Conservation (phyloP, 1,284 basidiomycete species). For the Chondrostereum purpureum region DNA sequence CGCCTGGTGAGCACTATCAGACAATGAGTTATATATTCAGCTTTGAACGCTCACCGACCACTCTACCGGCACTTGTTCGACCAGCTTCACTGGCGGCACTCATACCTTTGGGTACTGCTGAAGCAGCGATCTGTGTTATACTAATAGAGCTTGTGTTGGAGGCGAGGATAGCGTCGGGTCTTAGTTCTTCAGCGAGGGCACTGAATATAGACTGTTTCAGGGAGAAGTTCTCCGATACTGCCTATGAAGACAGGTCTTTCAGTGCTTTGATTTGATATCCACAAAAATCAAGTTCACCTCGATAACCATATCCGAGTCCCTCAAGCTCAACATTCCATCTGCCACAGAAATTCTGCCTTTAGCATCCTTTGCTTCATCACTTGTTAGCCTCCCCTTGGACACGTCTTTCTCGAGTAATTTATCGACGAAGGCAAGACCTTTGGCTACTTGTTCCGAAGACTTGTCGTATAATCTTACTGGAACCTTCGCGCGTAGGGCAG, state of each 20-base stretch:
- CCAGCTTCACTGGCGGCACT: constrained; percentile 57
- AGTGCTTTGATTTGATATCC: too few relatives aligned
- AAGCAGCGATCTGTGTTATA: constrained; percentile 87
- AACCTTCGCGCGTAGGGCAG: constrained; percentile 73
- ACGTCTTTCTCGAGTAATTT: constrained; percentile 87
- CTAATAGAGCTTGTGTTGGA: constrained; percentile 94
- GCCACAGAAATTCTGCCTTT: constrained; percentile 58
- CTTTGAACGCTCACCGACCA: constrained; percentile 72
- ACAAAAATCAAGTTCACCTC: constrained; percentile 51
- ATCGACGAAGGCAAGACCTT: constrained; percentile 70
- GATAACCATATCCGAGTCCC: constrained; percentile 84
- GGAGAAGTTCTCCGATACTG: constrained; percentile 81
- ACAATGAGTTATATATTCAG: too few relatives aligned
- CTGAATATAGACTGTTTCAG: constrained; percentile 81
- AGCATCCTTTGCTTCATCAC: constrained; percentile 71
- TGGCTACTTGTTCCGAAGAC: constrained; percentile 58
- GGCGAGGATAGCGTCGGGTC: constrained; percentile 77
- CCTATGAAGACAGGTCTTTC: constrained; percentile 45
- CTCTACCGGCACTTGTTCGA: constrained; percentile 55
- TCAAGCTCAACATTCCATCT: constrained; percentile 46
- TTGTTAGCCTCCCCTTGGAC: constrained; percentile 73
- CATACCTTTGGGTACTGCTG: constrained; percentile 55
- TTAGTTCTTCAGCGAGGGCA: constrained; percentile 61
- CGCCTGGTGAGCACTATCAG: constrained; percentile 41
- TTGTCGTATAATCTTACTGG: constrained; percentile 72